Evolutionary conservation across 1,284 basidiomycete genomes (phyloP).

Genomic region (Mycocalia duriaeana): DNA sequence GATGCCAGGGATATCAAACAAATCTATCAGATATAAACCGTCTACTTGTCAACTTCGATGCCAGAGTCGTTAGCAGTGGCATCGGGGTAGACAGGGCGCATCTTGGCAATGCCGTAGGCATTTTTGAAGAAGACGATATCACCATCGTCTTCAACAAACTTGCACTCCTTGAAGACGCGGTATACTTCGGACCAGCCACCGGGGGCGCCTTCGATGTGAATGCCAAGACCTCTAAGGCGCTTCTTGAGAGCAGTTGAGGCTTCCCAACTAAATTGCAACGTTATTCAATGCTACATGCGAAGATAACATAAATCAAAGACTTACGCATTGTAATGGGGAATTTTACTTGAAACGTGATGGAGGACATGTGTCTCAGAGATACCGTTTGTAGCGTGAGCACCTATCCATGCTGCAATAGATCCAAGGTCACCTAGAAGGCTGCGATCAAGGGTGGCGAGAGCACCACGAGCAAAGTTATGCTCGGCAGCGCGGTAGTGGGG

Average conservation of each 20-base stretch:
- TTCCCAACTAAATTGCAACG: conserved; percentile 62
- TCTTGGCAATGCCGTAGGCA: conserved; percentile 68
- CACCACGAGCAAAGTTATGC: conserved; percentile 95
- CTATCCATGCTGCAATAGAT: conserved; percentile 69
- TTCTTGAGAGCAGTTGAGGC: conserved; percentile 85
- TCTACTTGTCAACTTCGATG: conserved; percentile 63
- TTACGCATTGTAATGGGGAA: conserved; percentile 85
- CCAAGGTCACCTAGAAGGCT: conserved; percentile 80
- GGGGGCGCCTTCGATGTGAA: conserved; percentile 59
- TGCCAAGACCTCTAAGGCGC: conserved; percentile 62
- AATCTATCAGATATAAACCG: neutral
- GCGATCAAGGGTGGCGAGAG: conserved; percentile 91
- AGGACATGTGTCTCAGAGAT: conserved; percentile 92
- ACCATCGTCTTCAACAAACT: conserved; percentile 92
- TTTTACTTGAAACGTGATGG: conserved; percentile 90
- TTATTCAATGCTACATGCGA: conserved; percentile 6
- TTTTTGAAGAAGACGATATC: conserved; percentile 93
- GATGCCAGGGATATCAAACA: too few species aligned
- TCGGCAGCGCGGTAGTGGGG: conserved; percentile 91
- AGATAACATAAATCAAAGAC: conserved; percentile 16
- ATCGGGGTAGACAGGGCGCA: conserved; percentile 61
- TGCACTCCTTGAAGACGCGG: conserved; percentile 73
- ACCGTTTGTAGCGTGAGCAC: conserved; percentile 75
- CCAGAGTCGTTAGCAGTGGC: conserved; percentile 78
- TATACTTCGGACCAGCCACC: conserved; percentile 77